A percentile compares a stretch with the other conserved stretches of the same genome.
phyloP scores from a whole-genome alignment of 108 stramenopile species.

The Discostella stelligeroides region DNA sequence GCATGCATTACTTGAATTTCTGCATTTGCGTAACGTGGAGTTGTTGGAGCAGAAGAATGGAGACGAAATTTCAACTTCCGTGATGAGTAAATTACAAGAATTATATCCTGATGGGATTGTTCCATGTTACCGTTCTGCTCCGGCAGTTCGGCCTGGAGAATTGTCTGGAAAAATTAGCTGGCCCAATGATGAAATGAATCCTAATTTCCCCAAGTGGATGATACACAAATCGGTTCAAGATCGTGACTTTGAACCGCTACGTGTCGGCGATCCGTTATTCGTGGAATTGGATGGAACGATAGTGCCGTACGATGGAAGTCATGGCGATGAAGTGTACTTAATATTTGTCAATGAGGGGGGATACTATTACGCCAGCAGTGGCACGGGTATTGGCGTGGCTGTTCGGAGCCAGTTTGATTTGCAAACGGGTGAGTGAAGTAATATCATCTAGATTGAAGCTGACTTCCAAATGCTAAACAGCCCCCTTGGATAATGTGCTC shows the following conservation, averaged over 20 bases:
- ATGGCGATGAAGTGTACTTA: conserved; percentile 66
- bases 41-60: conserved; percentile 26
- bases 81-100: conserved; percentile 35
- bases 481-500: neutral
- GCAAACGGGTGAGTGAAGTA: conserved; percentile 35
- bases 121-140: conserved; percentile 80
- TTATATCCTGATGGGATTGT: conserved; percentile 50
- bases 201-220: conserved; percentile 62
- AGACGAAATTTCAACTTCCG: conserved; percentile 1
- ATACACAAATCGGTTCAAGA: conserved; percentile 76
- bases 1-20: conserved; percentile 65
- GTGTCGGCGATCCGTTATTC: conserved; percentile 78
- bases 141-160: conserved; percentile 69
- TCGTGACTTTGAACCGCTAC: conserved; percentile 60
- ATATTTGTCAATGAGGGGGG: conserved; percentile 91
- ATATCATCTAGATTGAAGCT: neutral
- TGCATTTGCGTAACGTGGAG: conserved; percentile 57
- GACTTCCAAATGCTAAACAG: neutral
- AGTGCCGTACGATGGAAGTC: conserved; percentile 78
- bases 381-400: conserved; percentile 80
- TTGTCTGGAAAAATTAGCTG: conserved; percentile 75
- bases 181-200: conserved; percentile 66
- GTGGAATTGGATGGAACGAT: conserved; percentile 63
- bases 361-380: conserved; percentile 81
- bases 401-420: conserved; percentile 58